Percentiles rank a stretch among this genome's conserved stretches.
These are phyloP conservation scores for Penicillium polonicum DNA, from an alignment of 2,329 filamentous ascomycete genomes.

Conservation along the genomic window DNA sequence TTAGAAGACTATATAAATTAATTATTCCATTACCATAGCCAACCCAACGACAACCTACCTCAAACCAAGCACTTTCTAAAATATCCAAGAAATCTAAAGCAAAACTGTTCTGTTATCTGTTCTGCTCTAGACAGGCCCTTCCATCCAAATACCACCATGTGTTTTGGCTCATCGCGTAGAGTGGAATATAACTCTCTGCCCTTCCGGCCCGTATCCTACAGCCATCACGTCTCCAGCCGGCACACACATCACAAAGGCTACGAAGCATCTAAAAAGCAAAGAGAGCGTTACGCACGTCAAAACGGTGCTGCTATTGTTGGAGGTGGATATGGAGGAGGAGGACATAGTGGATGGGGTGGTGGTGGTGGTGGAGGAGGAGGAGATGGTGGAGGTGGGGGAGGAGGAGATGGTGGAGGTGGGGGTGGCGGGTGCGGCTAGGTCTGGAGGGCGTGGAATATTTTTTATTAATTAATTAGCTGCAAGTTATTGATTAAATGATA, in stretches of 20 bases:
- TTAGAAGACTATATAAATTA: not conserved
- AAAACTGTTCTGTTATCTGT: not conserved
- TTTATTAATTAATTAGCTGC: not conserved
- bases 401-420: not conserved
- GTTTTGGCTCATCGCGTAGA: slow-evolving; percentile 4
- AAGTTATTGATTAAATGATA: not conserved
- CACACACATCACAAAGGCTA: not conserved
- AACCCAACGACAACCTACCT: not conserved
- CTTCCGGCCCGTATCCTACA: not conserved
- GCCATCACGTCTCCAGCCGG: not conserved
- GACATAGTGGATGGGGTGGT: not conserved
- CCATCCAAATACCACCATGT: slow-evolving; percentile 1
- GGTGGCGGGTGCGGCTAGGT: slow-evolving; percentile 4
- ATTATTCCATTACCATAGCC: not conserved
- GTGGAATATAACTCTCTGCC: not conserved
- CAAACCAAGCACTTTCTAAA: not conserved
- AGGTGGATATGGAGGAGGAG: not conserved
- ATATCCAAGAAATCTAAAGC: not conserved
- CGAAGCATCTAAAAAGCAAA: not conserved
- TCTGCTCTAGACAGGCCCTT: not conserved
- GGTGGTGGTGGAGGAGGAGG: not conserved
- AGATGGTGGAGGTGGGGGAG: not conserved
- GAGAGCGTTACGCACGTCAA: not conserved
- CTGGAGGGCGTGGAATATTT: not conserved
- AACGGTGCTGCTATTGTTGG: not conserved